A percentile compares a stretch with the other conserved stretches of the same genome.
Evolutionary conservation across 2,329 filamentous ascomycete genomes (phyloP).

Genomic region (Myriosclerotinia scirpicola): DNA sequence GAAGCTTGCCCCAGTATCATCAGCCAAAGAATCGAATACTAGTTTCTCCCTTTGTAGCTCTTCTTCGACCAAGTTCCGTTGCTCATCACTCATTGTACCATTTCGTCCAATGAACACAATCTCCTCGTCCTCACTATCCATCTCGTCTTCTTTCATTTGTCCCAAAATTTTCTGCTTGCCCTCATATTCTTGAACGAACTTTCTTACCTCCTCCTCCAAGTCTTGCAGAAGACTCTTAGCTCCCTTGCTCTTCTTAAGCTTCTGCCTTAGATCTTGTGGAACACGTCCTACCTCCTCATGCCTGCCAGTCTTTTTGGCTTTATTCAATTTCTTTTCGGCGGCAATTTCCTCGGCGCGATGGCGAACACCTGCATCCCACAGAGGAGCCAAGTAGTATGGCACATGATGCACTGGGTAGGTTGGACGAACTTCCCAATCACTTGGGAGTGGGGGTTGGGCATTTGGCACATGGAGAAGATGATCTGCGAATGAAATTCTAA

Average conservation of each 20-base stretch:
- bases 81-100: slow-evolving; percentile 56
- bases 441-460: slow-evolving; percentile 75
- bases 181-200: slow-evolving; percentile 67
- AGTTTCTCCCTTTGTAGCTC: slow-evolving; percentile 63
- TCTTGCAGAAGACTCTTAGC: slow-evolving; percentile 79
- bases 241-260: slow-evolving; percentile 74
- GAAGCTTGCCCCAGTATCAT: slow-evolving; percentile 76
- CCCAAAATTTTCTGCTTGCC: slow-evolving; percentile 37
- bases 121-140: slow-evolving; percentile 71
- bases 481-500: slow-evolving; percentile 53
- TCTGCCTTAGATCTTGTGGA: slow-evolving; percentile 76
- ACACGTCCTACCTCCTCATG: slow-evolving; percentile 56
- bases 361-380: slow-evolving; percentile 71
- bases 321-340: slow-evolving; percentile 43
- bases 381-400: slow-evolving; percentile 84
- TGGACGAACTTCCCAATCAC: slow-evolving; percentile 80
- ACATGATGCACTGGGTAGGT: slow-evolving; percentile 76
- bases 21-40: slow-evolving; percentile 76
- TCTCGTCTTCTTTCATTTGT: slow-evolving; percentile 36
- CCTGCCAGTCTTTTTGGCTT: slow-evolving; percentile 35
- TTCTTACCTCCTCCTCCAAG: slow-evolving; percentile 79
- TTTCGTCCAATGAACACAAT: slow-evolving; percentile 82
- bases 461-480: slow-evolving; percentile 84
- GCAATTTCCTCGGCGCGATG: slow-evolving; percentile 53
- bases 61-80: slow-evolving; percentile 53